Conservation (phyloP, 108 stramenopile genomes). For the Epipyxis sp. region DNA sequence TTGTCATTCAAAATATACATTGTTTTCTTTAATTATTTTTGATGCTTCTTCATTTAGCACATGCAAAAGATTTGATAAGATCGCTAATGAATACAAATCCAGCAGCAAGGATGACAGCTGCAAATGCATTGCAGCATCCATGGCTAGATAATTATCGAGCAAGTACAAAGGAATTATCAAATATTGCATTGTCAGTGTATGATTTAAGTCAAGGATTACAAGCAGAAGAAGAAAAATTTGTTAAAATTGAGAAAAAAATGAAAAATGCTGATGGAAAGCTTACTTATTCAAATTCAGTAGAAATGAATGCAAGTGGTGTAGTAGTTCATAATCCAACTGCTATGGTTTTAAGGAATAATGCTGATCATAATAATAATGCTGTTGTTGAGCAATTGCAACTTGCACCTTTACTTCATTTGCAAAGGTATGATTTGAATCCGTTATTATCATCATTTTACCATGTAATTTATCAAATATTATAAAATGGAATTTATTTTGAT, state of each 20-base stretch:
- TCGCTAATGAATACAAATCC: constrained; percentile 46
- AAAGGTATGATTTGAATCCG: no score
- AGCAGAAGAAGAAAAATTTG: constrained; percentile 1
- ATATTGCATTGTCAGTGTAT: background rate
- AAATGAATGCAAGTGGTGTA: background rate
- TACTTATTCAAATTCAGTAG: background rate
- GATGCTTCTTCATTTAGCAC: constrained; percentile 29
- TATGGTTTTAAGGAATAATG: background rate
- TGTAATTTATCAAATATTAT: no score
- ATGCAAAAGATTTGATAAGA: constrained; percentile 48
- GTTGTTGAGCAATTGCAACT: constrained; percentile 12
- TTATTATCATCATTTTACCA: no score
- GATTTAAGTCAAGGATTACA: background rate
- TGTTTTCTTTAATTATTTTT: no score
- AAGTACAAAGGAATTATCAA: background rate
- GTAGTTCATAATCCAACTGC: background rate
- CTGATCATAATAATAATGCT: no score
- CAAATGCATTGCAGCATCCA: constrained; percentile 28
- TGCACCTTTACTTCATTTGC: constrained; percentile 15
- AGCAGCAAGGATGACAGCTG: constrained; percentile 33
- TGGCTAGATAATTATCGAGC: constrained; percentile 30
- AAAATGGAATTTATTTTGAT: no score
- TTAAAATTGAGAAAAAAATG: background rate
- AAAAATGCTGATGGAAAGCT: background rate
- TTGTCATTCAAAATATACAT: no score